Percentiles rank a stretch among this genome's conserved stretches.
phyloP scores from a whole-genome alignment of 306 rosid species.

The Citrullus colocynthis region DNA sequence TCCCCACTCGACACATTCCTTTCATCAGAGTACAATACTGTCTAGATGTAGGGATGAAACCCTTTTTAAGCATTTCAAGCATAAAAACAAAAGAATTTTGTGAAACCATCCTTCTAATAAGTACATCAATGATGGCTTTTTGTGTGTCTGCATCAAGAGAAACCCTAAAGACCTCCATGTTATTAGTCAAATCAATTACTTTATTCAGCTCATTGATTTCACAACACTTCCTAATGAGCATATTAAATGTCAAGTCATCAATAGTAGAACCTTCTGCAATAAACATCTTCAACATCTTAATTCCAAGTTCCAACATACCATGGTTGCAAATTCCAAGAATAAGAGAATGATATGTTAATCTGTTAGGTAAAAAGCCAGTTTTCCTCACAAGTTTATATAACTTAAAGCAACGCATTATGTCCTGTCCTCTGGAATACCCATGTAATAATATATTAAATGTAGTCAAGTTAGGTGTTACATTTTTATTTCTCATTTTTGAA shows the following conservation, averaged over 20 bases:
- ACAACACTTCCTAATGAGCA: constrained; percentile 48
- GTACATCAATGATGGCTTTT: constrained; percentile 39
- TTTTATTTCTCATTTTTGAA: constrained; percentile 36
- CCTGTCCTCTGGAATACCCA: constrained; percentile 47
- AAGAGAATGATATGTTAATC: constrained; percentile 53
- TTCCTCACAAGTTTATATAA: constrained; percentile 30
- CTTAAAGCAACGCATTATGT: constrained; percentile 23
- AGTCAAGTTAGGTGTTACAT: constrained; percentile 33
- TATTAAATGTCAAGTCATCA: constrained; percentile 44
- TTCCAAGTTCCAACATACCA: constrained; percentile 45
- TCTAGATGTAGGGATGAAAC: constrained; percentile 41
- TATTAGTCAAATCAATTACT: constrained; percentile 36
- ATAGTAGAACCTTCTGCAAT: constrained; percentile 27
- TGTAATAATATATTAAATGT: constrained; percentile 65
- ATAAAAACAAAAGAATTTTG: constrained; percentile 33
- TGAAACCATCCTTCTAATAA: constrained; percentile 29
- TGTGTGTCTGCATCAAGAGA: constrained; percentile 32
- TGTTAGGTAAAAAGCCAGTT: constrained; percentile 34
- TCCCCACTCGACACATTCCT: constrained; percentile 65
- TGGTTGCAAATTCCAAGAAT: constrained; percentile 42
- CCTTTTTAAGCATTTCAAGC: constrained; percentile 41
- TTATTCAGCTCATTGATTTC: constrained; percentile 31
- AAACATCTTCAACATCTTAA: constrained; percentile 44
- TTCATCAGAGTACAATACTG: constrained; percentile 49
- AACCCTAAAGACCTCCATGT: constrained; percentile 31